phyloP scores from a whole-genome alignment of 306 rosid species.

The Herpetospermum pedunculosum region DNA sequence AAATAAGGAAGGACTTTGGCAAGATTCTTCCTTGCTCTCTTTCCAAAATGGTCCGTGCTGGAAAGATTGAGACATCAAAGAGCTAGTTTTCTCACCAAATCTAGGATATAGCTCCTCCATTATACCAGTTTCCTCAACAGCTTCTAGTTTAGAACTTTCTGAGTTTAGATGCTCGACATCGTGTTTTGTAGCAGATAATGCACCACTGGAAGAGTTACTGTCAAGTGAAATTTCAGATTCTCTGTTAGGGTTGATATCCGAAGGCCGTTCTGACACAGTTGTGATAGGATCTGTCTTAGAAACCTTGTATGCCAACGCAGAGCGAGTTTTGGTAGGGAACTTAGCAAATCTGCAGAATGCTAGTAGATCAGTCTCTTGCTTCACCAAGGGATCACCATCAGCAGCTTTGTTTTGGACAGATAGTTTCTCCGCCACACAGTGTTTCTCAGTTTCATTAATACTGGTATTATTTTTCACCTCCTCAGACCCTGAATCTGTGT shows the following conservation, averaged over 20 bases:
- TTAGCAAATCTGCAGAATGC: constrained; percentile 52
- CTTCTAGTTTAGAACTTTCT: constrained; percentile 25
- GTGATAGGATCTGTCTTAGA: constrained; percentile 29
- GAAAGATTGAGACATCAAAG: constrained; percentile 31
- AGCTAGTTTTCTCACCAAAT: constrained; percentile 25
- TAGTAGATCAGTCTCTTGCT: constrained; percentile 40
- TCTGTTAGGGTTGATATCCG: constrained; percentile 18
- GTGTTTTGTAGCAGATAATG: constrained; percentile 29
- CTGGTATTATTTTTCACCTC: constrained; percentile 28
- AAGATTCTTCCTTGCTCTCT: constrained; percentile 29
- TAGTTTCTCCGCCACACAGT: constrained; percentile 26
- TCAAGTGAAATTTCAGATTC: constrained; percentile 24
- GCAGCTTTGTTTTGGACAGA: constrained; percentile 23
- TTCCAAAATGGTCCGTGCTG: constrained; percentile 25
- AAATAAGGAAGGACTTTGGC: constrained; percentile 22
- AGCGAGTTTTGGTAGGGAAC: constrained; percentile 78
- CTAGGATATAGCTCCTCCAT: constrained; percentile 29
- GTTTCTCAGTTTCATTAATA: constrained; percentile 32
- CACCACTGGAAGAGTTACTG: constrained; percentile 23
- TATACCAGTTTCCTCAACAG: constrained; percentile 24
- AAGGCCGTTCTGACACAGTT: constrained; percentile 21
- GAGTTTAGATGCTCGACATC: constrained; percentile 28
- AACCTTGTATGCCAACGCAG: constrained; percentile 39
- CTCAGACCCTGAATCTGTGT: constrained; percentile 18
- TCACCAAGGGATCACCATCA: constrained; percentile 25